Evolutionary conservation across 441 rosid species (phyloP).

Genomic region (Mallotus japonicus): DNA sequence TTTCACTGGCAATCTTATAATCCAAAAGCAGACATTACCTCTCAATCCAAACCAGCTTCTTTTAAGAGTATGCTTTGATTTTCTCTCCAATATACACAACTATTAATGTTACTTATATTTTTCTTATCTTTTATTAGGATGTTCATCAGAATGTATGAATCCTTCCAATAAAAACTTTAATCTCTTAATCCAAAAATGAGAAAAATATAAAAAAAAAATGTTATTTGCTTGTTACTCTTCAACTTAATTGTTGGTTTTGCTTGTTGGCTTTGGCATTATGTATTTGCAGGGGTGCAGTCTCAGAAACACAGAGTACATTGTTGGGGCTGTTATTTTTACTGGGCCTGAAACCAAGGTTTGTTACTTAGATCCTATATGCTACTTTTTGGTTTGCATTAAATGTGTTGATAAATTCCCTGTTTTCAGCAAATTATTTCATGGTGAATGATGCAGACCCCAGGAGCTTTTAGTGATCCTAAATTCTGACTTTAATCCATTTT

Average conservation of each 20-base stretch:
- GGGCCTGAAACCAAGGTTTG: constrained; percentile 98
- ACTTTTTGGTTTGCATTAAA: neutral
- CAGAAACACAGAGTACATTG: constrained; percentile 87
- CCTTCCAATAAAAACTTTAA: constrained; percentile 5
- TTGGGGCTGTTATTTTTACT: constrained; percentile 78
- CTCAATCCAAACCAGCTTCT: constrained; percentile 94
- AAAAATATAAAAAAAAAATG: neutral
- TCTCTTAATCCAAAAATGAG: neutral
- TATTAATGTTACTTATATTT: constrained; percentile 26
- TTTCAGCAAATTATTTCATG: neutral
- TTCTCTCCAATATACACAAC: constrained; percentile 17
- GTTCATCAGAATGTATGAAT: constrained; percentile 13
- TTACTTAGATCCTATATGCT: constrained; percentile 8
- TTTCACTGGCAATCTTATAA: constrained; percentile 92
- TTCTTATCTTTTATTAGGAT: constrained; percentile 19
- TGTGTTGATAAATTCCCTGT: neutral
- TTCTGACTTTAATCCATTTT: neutral
- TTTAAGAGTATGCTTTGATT: constrained; percentile 63
- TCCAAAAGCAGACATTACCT: constrained; percentile 84
- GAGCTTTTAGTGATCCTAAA: neutral
- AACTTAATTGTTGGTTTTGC: constrained; percentile 8
- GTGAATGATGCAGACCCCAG: neutral
- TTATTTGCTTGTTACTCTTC: neutral
- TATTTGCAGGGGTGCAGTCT: constrained; percentile 96
- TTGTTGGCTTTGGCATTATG: constrained; percentile 23